Conservation (phyloP, 192 early-diverging fungal species). For the Linnemannia schmuckeri region DNA sequence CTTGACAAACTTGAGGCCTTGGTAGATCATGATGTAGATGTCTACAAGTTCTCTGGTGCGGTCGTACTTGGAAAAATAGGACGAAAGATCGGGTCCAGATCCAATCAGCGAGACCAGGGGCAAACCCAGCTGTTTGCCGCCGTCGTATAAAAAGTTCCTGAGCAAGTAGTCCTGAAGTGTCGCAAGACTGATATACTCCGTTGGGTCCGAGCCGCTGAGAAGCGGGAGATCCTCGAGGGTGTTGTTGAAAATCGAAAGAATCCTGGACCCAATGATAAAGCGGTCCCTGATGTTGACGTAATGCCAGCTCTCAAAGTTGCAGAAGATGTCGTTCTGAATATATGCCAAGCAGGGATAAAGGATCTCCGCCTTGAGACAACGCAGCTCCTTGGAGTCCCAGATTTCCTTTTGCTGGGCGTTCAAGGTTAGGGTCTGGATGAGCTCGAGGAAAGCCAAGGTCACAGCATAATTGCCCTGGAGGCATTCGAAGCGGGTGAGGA, state of each 20-base stretch:
- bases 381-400: slow-evolving; percentile 47
- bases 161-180: slow-evolving; percentile 56
- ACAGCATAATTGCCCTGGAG: slow-evolving; percentile 43
- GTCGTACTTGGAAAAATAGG: slow-evolving; percentile 45
- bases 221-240: slow-evolving; percentile 46
- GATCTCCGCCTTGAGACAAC: slow-evolving; percentile 38
- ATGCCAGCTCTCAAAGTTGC: slow-evolving; percentile 59
- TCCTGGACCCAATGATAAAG: slow-evolving; percentile 47
- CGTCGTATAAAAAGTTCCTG: slow-evolving; percentile 62
- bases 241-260: slow-evolving; percentile 50
- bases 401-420: slow-evolving; percentile 46
- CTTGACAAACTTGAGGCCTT: slow-evolving; percentile 59
- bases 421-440: slow-evolving; percentile 27
- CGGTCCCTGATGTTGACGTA: slow-evolving; percentile 52
- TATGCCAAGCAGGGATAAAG: slow-evolving; percentile 56
- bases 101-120: slow-evolving; percentile 62
- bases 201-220: slow-evolving; percentile 9
- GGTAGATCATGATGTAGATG: slow-evolving; percentile 44
- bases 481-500: slow-evolving; percentile 41
- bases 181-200: slow-evolving; percentile 16
- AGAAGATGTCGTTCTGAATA: slow-evolving; percentile 52
- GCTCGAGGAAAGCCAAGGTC: slow-evolving; percentile 54
- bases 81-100: slow-evolving; percentile 50
- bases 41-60: slow-evolving; percentile 18
- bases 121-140: slow-evolving; percentile 59